Conservation (phyloP, 1,284 basidiomycete genomes). For the Laetiporus sulphureus region DNA sequence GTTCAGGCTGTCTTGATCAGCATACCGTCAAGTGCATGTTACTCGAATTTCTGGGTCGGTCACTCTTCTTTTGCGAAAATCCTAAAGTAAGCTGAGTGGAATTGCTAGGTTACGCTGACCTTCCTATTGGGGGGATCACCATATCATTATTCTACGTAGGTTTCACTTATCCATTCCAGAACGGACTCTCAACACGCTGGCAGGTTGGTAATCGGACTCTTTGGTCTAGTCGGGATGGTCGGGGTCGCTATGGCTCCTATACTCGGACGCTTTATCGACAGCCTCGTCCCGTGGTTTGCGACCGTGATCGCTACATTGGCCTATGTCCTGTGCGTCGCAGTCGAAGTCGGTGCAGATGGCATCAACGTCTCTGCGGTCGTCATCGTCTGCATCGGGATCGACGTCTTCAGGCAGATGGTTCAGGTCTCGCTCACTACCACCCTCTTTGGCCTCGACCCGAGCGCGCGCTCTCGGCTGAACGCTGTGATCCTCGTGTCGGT, state of each 20-base stretch:
- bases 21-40: constrained; percentile 34
- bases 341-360: constrained; percentile 39
- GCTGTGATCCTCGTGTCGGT: constrained; percentile 42
- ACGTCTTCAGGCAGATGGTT: constrained; percentile 41
- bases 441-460: constrained; percentile 30
- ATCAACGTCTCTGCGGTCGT: constrained; percentile 39
- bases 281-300: constrained; percentile 43
- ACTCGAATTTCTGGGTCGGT: constrained; percentile 37
- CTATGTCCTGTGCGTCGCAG: constrained; percentile 29
- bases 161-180: not conserved
- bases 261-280: constrained; percentile 43
- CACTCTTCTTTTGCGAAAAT: not conserved
- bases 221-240: constrained; percentile 46
- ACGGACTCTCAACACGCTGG: not conserved
- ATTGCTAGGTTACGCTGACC: constrained; percentile 41
- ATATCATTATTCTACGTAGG: constrained; percentile 38
- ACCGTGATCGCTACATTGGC: constrained; percentile 32
- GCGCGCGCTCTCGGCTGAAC: constrained; percentile 42
- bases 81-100: not conserved
- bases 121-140: constrained; percentile 44
- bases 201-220: constrained; percentile 44
- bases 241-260: constrained; percentile 41
- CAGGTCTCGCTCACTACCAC: constrained; percentile 35
- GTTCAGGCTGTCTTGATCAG: constrained; percentile 40
- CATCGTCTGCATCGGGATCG: constrained; percentile 37